A percentile compares a stretch with the other conserved stretches of the same genome.
Evolutionary conservation across 176 grass and related monocot species (phyloP).

Genomic region (Saccharum spontaneum): DNA sequence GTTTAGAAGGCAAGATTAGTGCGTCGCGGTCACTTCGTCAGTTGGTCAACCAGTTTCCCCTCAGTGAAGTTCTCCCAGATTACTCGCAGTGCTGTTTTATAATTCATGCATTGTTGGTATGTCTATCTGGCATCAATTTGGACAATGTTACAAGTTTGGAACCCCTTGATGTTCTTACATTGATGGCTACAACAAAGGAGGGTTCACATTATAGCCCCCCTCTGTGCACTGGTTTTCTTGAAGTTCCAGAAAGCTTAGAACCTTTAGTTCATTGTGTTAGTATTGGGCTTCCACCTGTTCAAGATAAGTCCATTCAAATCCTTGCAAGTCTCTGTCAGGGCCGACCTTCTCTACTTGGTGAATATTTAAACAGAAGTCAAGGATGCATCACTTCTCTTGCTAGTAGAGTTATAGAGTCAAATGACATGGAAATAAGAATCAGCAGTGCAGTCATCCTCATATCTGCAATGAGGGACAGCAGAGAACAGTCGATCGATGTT

Average conservation of each 20-base stretch:
- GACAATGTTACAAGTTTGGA: constrained; percentile 53
- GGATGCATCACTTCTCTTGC: constrained; percentile 75
- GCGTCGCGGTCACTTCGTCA: constrained; percentile 69
- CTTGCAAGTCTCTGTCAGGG: constrained; percentile 79
- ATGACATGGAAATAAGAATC: constrained; percentile 70
- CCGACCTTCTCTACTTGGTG: constrained; percentile 65
- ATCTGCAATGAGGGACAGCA: constrained; percentile 68
- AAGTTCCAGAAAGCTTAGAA: constrained; percentile 67
- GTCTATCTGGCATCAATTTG: constrained; percentile 67
- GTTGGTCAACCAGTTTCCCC: constrained; percentile 76
- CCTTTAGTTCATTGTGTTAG: constrained; percentile 68
- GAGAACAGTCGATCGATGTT: constrained; percentile 55
- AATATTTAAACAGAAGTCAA: constrained; percentile 67
- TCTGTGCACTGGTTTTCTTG: constrained; percentile 68
- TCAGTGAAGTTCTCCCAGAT: constrained; percentile 73
- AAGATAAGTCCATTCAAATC: constrained; percentile 92
- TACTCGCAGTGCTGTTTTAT: constrained; percentile 67
- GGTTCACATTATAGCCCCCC: constrained; percentile 56
- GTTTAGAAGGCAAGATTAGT: constrained; percentile 87
- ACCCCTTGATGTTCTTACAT: constrained; percentile 67
- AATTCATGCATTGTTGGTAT: constrained; percentile 76
- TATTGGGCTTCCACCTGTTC: constrained; percentile 64
- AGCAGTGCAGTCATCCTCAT: constrained; percentile 68
- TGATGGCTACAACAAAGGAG: constrained; percentile 65
- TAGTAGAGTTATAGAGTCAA: constrained; percentile 67